Percentiles rank a stretch among this genome's conserved stretches.
phyloP scores from a whole-genome alignment of 176 grass and related monocot genomes.

The Phoenix roebelenii region DNA sequence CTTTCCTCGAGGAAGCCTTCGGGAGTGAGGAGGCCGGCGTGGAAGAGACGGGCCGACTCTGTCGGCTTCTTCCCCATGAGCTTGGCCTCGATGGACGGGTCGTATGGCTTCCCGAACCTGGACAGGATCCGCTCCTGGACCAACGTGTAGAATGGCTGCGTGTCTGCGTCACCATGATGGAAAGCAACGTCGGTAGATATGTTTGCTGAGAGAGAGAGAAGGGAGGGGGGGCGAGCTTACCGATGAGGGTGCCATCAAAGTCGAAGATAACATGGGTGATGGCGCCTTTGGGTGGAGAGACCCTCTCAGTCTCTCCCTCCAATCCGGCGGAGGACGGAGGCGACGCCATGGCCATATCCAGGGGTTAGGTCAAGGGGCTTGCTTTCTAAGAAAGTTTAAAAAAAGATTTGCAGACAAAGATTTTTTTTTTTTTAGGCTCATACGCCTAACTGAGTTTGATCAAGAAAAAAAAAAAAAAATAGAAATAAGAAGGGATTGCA shows the following conservation, averaged over 20 bases:
- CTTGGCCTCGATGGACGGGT: constrained; percentile 85
- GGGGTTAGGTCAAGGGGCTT: too few species aligned
- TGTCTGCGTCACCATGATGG: constrained; percentile 34
- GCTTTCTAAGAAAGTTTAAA: too few species aligned
- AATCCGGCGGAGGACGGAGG: too few species aligned
- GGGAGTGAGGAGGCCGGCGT: constrained; percentile 50
- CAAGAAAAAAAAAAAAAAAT: too few species aligned
- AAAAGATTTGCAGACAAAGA: too few species aligned
- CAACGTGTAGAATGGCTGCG: constrained; percentile 83
- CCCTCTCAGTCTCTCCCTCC: too few species aligned
- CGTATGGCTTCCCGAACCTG: constrained; percentile 73
- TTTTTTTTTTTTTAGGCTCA: too few species aligned
- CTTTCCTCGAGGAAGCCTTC: constrained; percentile 69
- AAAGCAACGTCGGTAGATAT: too few species aligned
- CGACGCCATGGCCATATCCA: too few species aligned
- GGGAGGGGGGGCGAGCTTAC: constrained; percentile 2
- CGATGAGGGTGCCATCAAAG: constrained; percentile 82
- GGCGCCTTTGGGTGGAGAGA: neutral
- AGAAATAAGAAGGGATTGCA: too few species aligned
- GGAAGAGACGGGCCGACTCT: constrained; percentile 69
- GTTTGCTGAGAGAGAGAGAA: too few species aligned
- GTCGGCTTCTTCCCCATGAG: constrained; percentile 84
- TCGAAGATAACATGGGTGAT: constrained; percentile 88
- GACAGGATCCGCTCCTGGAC: constrained; percentile 84
- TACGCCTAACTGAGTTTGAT: too few species aligned